A percentile compares a stretch with the other conserved stretches of the same genome.
These are phyloP conservation scores for Sporisorium iseilematis-ciliati DNA, from an alignment of 1,284 basidiomycete genomes.

Conservation along the genomic window DNA sequence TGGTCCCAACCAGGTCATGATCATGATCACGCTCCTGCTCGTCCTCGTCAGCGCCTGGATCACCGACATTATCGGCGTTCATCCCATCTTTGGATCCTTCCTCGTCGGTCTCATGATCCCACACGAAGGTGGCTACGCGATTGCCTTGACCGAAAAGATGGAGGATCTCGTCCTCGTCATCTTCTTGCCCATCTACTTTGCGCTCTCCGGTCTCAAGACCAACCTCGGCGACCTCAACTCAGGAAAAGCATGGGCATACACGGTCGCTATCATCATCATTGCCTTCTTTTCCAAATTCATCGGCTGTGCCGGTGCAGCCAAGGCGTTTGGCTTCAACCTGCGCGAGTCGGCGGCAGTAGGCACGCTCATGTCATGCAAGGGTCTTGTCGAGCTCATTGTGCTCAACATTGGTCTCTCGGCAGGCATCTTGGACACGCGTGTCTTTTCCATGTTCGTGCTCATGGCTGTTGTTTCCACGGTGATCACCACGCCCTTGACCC, in stretches of 20 bases:
- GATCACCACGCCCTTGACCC: constrained; percentile 87
- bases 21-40: constrained; percentile 80
- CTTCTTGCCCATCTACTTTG: constrained; percentile 87
- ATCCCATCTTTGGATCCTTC: constrained; percentile 87
- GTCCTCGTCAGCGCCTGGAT: constrained; percentile 84
- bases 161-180: constrained; percentile 71
- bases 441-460: constrained; percentile 87
- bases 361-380: constrained; percentile 92
- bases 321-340: constrained; percentile 77
- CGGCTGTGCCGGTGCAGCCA: constrained; percentile 75
- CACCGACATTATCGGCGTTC: constrained; percentile 90
- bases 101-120: constrained; percentile 89
- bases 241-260: constrained; percentile 83
- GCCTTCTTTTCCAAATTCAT: constrained; percentile 82
- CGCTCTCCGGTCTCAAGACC: constrained; percentile 83
- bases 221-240: constrained; percentile 76
- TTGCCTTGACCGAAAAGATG: constrained; percentile 76
- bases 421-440: constrained; percentile 79
- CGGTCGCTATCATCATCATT: constrained; percentile 82
- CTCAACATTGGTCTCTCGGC: constrained; percentile 88
- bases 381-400: constrained; percentile 82
- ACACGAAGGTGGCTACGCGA: constrained; percentile 81
- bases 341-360: constrained; percentile 88
- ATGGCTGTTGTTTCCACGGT: constrained; percentile 88
- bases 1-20: constrained; percentile 80